phyloP scores from a whole-genome alignment of 495 filamentous ascomycete species.

The Pyrenula massariospora region DNA sequence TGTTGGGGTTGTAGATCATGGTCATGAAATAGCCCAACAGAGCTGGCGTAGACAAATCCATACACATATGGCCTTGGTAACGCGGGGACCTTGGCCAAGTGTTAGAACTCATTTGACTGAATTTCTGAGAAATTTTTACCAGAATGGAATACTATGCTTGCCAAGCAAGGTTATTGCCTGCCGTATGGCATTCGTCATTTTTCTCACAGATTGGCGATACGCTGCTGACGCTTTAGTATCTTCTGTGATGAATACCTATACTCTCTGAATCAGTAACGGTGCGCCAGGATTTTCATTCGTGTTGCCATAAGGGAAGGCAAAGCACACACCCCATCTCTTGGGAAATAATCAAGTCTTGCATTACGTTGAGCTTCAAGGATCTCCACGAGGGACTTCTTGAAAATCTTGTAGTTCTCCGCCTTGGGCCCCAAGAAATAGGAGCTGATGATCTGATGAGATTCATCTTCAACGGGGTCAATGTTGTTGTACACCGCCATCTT shows the following conservation, averaged over 20 bases:
- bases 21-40: constrained; percentile 32
- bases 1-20: constrained; percentile 40
- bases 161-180: constrained; percentile 16
- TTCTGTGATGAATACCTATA: constrained; percentile 21
- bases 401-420: constrained; percentile 25
- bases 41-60: constrained; percentile 18
- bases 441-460: constrained; percentile 23
- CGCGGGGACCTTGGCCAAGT: constrained; percentile 15
- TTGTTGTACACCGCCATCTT: background rate
- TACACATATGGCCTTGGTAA: constrained; percentile 35
- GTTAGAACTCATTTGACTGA: background rate
- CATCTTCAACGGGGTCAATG: background rate
- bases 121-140: constrained; percentile 3
- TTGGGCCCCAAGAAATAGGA: constrained; percentile 29
- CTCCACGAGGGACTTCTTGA: constrained; percentile 20
- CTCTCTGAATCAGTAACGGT: background rate
- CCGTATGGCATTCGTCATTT: constrained; percentile 13
- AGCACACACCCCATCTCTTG: constrained; percentile 13
- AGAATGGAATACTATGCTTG: constrained; percentile 29
- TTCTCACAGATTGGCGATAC: constrained; percentile 14
- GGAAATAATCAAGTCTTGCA: constrained; percentile 18
- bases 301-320: background rate
- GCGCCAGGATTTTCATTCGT: background rate
- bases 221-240: constrained; percentile 12
- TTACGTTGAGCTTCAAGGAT: constrained; percentile 21